A percentile compares a stretch with the other conserved stretches of the same genome.
These are phyloP conservation scores for Venturiaceae sp. DNA, from an alignment of 2,329 filamentous ascomycete species.

Conservation along the genomic window DNA sequence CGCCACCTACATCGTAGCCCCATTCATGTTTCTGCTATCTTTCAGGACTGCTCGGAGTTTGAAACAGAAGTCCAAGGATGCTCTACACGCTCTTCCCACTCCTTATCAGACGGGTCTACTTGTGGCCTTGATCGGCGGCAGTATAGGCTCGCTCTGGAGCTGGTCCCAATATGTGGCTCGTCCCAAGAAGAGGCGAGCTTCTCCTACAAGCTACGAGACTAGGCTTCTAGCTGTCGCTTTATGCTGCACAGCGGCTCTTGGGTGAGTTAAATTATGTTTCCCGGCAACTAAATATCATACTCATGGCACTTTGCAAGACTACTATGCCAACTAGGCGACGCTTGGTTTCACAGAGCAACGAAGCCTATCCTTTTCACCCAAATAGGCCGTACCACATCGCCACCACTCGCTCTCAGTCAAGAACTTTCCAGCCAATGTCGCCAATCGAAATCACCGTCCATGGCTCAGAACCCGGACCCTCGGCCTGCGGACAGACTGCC, in stretches of 20 bases:
- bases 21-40: neutral
- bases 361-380: neutral
- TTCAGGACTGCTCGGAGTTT: neutral
- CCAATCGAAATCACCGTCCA: neutral
- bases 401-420: neutral
- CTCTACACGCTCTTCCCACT: neutral
- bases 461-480: neutral
- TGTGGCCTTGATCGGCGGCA: neutral
- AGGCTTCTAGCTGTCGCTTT: neutral
- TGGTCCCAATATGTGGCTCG: neutral
- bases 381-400: neutral
- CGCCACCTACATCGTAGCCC: neutral
- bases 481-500: neutral
- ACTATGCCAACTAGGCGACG: neutral
- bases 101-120: neutral
- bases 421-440: neutral
- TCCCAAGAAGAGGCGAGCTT: neutral
- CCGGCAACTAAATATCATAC: neutral
- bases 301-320: neutral
- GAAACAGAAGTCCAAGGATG: neutral
- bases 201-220: neutral
- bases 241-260: neutral
- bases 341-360: neutral
- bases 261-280: neutral
- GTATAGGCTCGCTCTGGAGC: neutral